Percentiles rank a stretch among this genome's conserved stretches.
phyloP scores from a whole-genome alignment of 441 rosid species.

The Bocquillonia castaneifolia region DNA sequence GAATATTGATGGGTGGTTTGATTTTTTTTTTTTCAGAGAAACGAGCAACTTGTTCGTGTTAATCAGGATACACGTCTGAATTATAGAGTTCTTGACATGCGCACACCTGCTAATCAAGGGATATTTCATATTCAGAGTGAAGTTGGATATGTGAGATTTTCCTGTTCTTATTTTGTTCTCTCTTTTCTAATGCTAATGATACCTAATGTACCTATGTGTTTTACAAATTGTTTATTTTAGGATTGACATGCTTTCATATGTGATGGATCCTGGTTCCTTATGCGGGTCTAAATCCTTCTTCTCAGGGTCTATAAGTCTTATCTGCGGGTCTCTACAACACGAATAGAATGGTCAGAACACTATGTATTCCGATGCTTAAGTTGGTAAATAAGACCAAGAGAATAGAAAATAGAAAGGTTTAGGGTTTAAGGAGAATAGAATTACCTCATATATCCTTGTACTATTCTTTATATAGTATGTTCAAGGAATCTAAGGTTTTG shows the following conservation, averaged over 20 bases:
- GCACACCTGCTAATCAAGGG: slow-evolving; percentile 82
- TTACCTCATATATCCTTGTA: no score
- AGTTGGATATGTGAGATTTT: slow-evolving; percentile 44
- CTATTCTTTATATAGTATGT: no score
- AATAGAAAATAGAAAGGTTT: no score
- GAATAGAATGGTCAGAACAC: no score
- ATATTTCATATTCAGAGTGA: slow-evolving; percentile 63
- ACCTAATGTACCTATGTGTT: neutral
- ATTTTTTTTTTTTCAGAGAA: slow-evolving; percentile 35
- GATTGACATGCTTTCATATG: neutral
- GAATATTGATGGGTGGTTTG: neutral
- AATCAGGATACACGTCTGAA: slow-evolving; percentile 81
- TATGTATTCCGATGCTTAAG: no score
- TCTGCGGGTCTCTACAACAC: no score
- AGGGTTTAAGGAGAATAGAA: no score
- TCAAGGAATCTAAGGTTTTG: no score
- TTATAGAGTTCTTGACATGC: slow-evolving; percentile 58
- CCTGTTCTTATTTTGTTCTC: neutral
- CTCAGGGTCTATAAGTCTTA: no score
- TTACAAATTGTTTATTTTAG: neutral
- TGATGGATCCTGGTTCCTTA: neutral
- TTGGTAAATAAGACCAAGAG: no score
- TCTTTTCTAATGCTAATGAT: neutral
- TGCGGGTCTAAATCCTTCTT: no score
- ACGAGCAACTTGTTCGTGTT: slow-evolving; percentile 58